Evolutionary conservation across 169 alveolate species (phyloP).

Genomic region (Babesia bigemina): DNA sequence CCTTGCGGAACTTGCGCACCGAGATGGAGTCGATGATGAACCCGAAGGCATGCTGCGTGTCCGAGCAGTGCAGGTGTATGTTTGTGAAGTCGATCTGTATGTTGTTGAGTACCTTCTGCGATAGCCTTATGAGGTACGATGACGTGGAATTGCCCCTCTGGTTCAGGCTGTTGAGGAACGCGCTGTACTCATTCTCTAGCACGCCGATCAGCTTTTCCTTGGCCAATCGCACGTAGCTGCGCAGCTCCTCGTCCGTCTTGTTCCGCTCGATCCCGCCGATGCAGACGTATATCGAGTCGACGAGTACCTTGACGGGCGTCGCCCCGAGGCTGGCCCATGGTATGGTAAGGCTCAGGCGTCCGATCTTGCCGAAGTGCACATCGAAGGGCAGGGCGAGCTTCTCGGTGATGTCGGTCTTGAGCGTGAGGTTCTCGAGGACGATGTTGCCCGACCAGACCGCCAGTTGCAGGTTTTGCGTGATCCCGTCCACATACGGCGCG

Average conservation of each 20-base stretch:
- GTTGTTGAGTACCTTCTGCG: slow-evolving; percentile 80
- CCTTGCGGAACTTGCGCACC: slow-evolving; percentile 56
- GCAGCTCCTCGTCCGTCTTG: slow-evolving; percentile 76
- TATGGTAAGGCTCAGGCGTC: slow-evolving; percentile 76
- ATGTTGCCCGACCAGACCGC: slow-evolving; percentile 88
- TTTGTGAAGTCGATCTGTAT: slow-evolving; percentile 81
- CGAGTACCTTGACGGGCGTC: slow-evolving; percentile 78
- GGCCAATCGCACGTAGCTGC: slow-evolving; percentile 69
- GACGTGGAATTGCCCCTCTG: slow-evolving; percentile 66
- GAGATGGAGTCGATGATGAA: slow-evolving; percentile 74
- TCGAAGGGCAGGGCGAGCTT: slow-evolving; percentile 73
- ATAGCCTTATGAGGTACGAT: slow-evolving; percentile 77
- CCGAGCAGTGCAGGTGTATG: slow-evolving; percentile 80
- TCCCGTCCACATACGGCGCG: slow-evolving; percentile 87
- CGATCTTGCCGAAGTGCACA: slow-evolving; percentile 78
- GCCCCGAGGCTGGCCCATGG: slow-evolving; percentile 85
- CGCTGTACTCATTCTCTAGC: slow-evolving; percentile 65
- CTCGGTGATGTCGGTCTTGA: slow-evolving; percentile 82
- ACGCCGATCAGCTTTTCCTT: slow-evolving; percentile 57
- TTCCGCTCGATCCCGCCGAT: slow-evolving; percentile 71
- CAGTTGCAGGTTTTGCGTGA: slow-evolving; percentile 80
- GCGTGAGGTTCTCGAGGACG: slow-evolving; percentile 76
- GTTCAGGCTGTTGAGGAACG: slow-evolving; percentile 47
- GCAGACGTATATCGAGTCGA: slow-evolving; percentile 77
- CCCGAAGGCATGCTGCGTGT: slow-evolving; percentile 73